These are phyloP conservation scores for Starmerella davenportii DNA, from an alignment of 805 yeast genomes.

Conservation along the genomic window DNA sequence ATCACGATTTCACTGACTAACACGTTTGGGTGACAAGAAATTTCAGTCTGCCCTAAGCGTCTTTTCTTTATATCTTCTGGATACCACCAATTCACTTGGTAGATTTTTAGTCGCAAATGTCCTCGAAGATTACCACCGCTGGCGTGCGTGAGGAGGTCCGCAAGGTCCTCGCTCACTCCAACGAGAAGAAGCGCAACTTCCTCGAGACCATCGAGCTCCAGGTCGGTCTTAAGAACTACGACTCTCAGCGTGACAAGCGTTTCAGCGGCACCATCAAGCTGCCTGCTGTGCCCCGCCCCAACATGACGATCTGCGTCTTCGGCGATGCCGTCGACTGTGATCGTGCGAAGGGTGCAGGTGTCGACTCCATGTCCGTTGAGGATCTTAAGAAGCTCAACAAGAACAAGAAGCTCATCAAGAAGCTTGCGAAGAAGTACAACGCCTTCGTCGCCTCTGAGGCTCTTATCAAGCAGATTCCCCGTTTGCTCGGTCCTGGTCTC, in stretches of 20 bases:
- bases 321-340: constrained; percentile 99
- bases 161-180: constrained; percentile 75
- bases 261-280: constrained; percentile 98
- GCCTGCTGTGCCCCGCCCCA: constrained; percentile 99
- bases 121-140: constrained; percentile 62
- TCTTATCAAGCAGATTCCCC: constrained; percentile 98
- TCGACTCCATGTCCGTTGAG: constrained; percentile 99
- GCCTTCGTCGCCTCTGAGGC: constrained; percentile 99
- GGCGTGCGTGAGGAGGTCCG: constrained; percentile 95
- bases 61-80: constrained; percentile 3
- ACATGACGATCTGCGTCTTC: constrained; percentile 98
- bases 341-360: constrained; percentile 98
- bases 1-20: too few relatives aligned
- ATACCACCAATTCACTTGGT: constrained; percentile 19
- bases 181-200: constrained; percentile 99
- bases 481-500: constrained; percentile 99
- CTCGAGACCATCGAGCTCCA: constrained; percentile 99
- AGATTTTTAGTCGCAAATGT: constrained; percentile 19
- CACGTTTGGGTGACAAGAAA: too few relatives aligned
- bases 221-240: constrained; percentile 99
- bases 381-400: constrained; percentile 99
- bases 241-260: constrained; percentile 99
- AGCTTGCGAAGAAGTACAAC: constrained; percentile 99
- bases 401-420: constrained; percentile 99
- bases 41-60: too few relatives aligned